Conservation (phyloP, 2,329 filamentous ascomycete genomes). For the Waltergamsia citrina region DNA sequence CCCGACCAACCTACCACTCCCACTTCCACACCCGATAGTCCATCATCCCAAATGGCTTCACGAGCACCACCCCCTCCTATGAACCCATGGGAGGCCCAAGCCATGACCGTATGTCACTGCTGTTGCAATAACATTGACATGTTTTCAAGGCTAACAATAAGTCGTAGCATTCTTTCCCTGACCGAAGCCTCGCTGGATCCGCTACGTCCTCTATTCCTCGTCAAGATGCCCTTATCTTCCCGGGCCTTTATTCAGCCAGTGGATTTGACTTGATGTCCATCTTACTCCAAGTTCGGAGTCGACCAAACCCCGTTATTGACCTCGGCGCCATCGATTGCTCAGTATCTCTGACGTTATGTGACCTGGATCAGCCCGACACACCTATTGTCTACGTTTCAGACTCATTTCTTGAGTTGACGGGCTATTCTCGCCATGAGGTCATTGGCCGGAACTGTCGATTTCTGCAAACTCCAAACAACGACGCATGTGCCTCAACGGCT, state of each 20-base stretch:
- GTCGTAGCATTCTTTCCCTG: slow-evolving; percentile 1
- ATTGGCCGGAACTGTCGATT: slow-evolving; percentile 78
- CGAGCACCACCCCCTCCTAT: slow-evolving; percentile 10
- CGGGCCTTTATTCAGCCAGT: slow-evolving; percentile 44
- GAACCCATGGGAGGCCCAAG: slow-evolving; percentile 24
- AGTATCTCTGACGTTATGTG: slow-evolving; percentile 75
- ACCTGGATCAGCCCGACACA: slow-evolving; percentile 61
- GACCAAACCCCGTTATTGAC: slow-evolving; percentile 66
- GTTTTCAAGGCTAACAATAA: background rate
- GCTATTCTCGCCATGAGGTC: slow-evolving; percentile 66
- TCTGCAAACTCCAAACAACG: slow-evolving; percentile 58
- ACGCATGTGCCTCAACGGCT: slow-evolving; percentile 39
- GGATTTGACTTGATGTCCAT: slow-evolving; percentile 47
- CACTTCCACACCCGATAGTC: background rate
- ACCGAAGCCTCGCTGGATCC: background rate
- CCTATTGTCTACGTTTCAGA: slow-evolving; percentile 83
- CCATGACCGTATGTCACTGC: slow-evolving; percentile 20
- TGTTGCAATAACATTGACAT: background rate
- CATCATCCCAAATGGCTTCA: too few species aligned
- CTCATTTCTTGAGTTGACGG: slow-evolving; percentile 68
- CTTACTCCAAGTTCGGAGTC: slow-evolving; percentile 52
- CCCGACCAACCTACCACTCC: background rate
- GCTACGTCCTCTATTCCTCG: slow-evolving; percentile 7
- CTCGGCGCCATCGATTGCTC: slow-evolving; percentile 78
- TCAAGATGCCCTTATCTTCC: slow-evolving; percentile 41